These are phyloP conservation scores for Boletellus ananiceps DNA, from an alignment of 768 basidiomycete species.

Conservation along the genomic window DNA sequence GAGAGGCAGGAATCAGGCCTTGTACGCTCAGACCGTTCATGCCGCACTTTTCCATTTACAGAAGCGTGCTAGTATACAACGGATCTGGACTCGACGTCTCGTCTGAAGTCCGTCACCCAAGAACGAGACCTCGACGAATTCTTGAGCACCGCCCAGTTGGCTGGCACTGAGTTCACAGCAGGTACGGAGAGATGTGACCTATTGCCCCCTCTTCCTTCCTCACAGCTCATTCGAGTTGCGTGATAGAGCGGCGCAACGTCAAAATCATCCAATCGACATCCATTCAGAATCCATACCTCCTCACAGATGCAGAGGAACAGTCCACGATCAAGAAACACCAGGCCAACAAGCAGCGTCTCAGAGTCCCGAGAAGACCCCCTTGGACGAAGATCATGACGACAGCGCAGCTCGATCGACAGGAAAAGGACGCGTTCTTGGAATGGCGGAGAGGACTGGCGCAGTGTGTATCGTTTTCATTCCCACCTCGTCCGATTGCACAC, in stretches of 20 bases:
- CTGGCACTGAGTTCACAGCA: conserved; percentile 93
- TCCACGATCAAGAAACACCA: conserved; percentile 68
- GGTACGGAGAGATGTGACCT: conserved; percentile 45
- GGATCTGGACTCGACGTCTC: conserved; percentile 61
- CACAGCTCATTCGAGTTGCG: conserved; percentile 3
- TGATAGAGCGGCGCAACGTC: conserved; percentile 69
- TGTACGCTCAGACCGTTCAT: conserved; percentile 38
- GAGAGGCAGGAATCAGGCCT: conserved; percentile 47
- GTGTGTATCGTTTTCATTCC: conserved; percentile 44
- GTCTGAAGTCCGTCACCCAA: conserved; percentile 90
- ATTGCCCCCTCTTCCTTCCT: neutral
- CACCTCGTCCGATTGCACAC: neutral
- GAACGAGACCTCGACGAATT: conserved; percentile 96
- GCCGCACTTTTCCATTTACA: neutral
- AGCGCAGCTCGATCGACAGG: conserved; percentile 78
- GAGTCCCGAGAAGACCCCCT: conserved; percentile 84
- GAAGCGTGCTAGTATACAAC: conserved; percentile 52
- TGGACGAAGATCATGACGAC: conserved; percentile 84
- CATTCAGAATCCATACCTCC: conserved; percentile 78
- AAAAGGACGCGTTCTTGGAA: conserved; percentile 85
- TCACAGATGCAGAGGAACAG: conserved; percentile 77
- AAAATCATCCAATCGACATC: conserved; percentile 63
- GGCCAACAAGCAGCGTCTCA: conserved; percentile 67
- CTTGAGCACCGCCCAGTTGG: conserved; percentile 88
- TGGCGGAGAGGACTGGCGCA: conserved; percentile 91